Evolutionary conservation across 2,329 filamentous ascomycete species (phyloP).

Genomic region (Talaromyces sp.): DNA sequence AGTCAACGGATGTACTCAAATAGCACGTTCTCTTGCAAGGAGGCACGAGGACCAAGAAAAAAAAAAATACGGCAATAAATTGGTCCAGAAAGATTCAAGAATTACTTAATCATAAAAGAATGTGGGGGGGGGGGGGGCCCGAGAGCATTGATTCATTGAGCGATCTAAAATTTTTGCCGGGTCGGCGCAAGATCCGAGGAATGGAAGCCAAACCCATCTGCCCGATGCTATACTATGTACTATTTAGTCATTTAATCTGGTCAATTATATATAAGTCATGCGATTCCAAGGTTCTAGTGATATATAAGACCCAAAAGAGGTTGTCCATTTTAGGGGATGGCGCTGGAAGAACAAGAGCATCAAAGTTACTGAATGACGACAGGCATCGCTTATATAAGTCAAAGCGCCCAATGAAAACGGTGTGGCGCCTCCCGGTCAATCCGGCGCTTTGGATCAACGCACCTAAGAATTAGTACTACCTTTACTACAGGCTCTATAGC

Average conservation of each 20-base stretch:
- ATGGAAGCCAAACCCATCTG: not conserved
- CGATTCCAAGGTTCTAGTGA: not conserved
- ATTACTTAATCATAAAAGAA: constrained; percentile 1
- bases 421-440: not conserved
- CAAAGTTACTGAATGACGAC: not conserved
- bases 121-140: constrained; percentile 3
- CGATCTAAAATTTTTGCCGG: constrained; percentile 4
- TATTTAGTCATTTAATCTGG: too few species aligned
- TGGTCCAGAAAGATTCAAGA: too few species aligned
- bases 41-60: constrained; percentile 1
- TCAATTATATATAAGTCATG: not conserved
- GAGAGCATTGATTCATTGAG: not conserved
- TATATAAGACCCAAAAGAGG: not conserved
- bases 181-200: constrained; percentile 7
- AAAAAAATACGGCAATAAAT: not conserved
- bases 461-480: not conserved
- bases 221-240: not conserved
- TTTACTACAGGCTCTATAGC: not conserved
- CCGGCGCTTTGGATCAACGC: not conserved
- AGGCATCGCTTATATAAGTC: constrained; percentile 1
- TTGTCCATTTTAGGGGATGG: not conserved
- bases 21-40: not conserved
- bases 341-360: not conserved
- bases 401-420: constrained; percentile 1
- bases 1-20: not conserved